Evolutionary conservation across 2,329 filamentous ascomycete genomes (phyloP), one percentile per base, ranked within the genome.

Genomic region (Aureobasidium sp.): DNA sequence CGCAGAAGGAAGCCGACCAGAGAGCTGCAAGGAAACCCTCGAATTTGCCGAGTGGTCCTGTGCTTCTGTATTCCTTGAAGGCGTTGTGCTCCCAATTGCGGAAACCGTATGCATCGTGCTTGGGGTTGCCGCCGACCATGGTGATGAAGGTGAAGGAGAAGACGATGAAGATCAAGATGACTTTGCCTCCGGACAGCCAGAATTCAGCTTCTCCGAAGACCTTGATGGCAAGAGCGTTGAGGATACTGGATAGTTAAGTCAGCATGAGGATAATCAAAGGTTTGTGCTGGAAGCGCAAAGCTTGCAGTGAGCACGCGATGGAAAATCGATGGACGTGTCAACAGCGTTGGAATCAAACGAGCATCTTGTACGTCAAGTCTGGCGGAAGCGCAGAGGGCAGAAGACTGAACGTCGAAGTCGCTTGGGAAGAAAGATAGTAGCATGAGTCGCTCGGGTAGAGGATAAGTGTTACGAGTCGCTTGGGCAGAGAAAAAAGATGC

Each of bases 181-280:
- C 73, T 63, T 78, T 80, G 66, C 76, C 76, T 32, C 75, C 76
- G 1, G 82, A 82, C 3, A 86, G 77, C 81, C 82, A 63, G 46
- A 63, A 63, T 17, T 68, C 67, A 24, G 70, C 74, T 65, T 79
- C 77, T 34, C 78, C 78, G 53, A 76, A 80, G 0, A 71, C 73
- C 48, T 73, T 70, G 43, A 80, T 77, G 41, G 77, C 77, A 17
- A 79, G 67, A 32, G 77, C 37, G 66, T 80, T 80, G 64, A 77
- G 63, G 50, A 76, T 15, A 29, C 64, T 62, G 29, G 64, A 51
- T 2, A 20, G 7, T 20, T 37, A 53, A 9, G 37, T 46, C 39
- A 51, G 57, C 34, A 39, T 9, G 50, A 44, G 44, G 46, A 52
- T 44, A 48, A 29, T 53, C 34, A 20, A 44, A 51, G 15, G 12